phyloP scores from a whole-genome alignment of 2,329 filamentous ascomycete species.

The Epichloe festucae region DNA sequence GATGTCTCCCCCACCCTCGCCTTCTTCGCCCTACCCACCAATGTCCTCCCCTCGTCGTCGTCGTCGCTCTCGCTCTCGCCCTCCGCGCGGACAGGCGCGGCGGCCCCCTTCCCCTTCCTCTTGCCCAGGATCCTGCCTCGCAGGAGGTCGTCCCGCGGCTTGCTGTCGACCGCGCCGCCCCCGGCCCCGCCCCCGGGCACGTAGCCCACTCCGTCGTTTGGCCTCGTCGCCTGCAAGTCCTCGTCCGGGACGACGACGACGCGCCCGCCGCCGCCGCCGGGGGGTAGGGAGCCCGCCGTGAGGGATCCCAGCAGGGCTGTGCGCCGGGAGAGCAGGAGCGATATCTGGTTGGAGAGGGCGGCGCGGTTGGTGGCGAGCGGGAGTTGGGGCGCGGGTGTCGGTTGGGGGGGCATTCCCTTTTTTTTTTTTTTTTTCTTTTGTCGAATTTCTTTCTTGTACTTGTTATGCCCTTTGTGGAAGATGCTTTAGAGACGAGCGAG shows the following conservation, averaged over 20 bases:
- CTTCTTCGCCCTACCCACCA: constrained; percentile 17
- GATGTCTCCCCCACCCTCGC: not conserved
- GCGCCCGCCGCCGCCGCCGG: not conserved
- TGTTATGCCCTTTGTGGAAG: not conserved
- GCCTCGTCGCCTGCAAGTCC: not conserved
- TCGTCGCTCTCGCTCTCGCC: constrained; percentile 19
- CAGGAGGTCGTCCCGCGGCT: not conserved
- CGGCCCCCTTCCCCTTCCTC: constrained; percentile 6
- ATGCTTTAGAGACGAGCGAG: too few species aligned
- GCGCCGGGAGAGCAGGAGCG: constrained; percentile 24
- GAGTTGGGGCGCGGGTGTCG: constrained; percentile 9
- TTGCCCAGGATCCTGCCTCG: constrained; percentile 8
- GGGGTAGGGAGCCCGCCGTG: constrained; percentile 2
- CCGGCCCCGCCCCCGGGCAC: constrained; percentile 16
- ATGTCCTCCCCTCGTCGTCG: constrained; percentile 25
- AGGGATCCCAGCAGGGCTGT: constrained; percentile 20
- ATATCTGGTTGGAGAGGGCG: constrained; percentile 28
- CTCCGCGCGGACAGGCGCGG: not conserved
- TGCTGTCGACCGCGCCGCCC: constrained; percentile 9
- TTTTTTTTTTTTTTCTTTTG: too few species aligned
- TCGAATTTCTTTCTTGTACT: too few species aligned
- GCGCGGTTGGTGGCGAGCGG: constrained; percentile 25
- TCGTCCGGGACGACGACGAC: constrained; percentile 4
- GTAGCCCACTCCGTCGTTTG: constrained; percentile 30
- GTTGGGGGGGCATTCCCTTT: too few species aligned